Percentiles rank a stretch among this genome's conserved stretches.
Conservation (phyloP, 163 green algal species). For the Botryococcus braunii region DNA sequence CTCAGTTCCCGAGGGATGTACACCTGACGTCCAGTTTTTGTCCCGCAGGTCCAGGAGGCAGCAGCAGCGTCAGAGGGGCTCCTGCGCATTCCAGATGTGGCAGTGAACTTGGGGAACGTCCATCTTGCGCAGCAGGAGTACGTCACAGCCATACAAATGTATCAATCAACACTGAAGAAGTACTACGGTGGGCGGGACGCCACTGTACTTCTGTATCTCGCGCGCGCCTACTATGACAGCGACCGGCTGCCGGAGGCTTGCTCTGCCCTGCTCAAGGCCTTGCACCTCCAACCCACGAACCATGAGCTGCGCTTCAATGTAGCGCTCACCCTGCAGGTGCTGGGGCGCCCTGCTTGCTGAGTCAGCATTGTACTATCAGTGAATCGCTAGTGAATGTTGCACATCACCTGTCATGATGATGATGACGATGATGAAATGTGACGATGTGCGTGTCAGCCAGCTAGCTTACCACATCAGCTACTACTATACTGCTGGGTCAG, state of each 20-base stretch:
- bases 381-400: background rate
- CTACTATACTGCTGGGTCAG: background rate
- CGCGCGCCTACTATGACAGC: slow-evolving; percentile 55
- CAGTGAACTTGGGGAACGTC: slow-evolving; percentile 74
- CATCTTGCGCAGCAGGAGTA: slow-evolving; percentile 55
- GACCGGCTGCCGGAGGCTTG: slow-evolving; percentile 55
- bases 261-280: slow-evolving; percentile 51
- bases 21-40: too few species aligned
- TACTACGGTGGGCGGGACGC: slow-evolving; percentile 12
- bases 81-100: slow-evolving; percentile 55
- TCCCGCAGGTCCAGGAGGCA: slow-evolving; percentile 69
- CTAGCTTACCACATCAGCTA: background rate
- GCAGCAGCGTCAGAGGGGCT: slow-evolving; percentile 39
- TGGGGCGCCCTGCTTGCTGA: background rate
- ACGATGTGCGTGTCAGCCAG: background rate
- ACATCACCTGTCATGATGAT: background rate
- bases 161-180: slow-evolving; percentile 16
- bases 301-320: slow-evolving; percentile 75
- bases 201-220: slow-evolving; percentile 61
- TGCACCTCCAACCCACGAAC: slow-evolving; percentile 69
- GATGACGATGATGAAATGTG: background rate
- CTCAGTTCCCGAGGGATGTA: too few species aligned
- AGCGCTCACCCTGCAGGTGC: slow-evolving; percentile 67
- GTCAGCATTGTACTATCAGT: background rate
- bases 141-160: slow-evolving; percentile 20